A percentile compares a stretch with the other conserved stretches of the same genome.
These are phyloP conservation scores for Colletotrichum nymphaeae DNA, from an alignment of 2,329 filamentous ascomycete genomes.

Conservation along the genomic window DNA sequence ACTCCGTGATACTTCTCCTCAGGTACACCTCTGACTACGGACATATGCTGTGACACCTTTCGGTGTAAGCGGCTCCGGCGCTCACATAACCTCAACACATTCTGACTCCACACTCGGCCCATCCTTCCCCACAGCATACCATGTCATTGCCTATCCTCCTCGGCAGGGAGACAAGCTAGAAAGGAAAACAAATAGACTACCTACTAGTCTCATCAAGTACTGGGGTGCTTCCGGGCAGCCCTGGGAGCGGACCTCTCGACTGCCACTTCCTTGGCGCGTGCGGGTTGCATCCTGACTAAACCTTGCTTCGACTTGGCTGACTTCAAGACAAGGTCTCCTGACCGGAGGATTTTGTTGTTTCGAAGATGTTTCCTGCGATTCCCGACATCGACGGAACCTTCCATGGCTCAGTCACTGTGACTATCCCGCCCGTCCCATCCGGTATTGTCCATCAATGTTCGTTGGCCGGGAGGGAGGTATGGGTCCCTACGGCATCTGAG, in stretches of 20 bases:
- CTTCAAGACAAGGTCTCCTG: conserved; percentile 26
- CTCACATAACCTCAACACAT: conserved; percentile 15
- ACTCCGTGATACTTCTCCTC: not conserved
- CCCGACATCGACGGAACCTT: conserved; percentile 1
- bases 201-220: not conserved
- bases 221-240: conserved; percentile 11
- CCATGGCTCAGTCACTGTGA: not conserved
- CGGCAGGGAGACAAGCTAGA: not conserved
- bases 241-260: conserved; percentile 8
- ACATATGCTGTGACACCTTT: not conserved
- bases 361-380: not conserved
- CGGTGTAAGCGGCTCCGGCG: conserved; percentile 13
- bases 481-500: not conserved
- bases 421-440: conserved; percentile 16
- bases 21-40: conserved; percentile 1
- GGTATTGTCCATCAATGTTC: not conserved
- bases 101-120: conserved; percentile 18
- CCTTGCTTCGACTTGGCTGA: conserved; percentile 18
- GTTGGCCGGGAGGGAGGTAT: not conserved
- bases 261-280: not conserved
- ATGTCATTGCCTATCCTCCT: not conserved
- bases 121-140: conserved; percentile 5
- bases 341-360: not conserved
- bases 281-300: conserved; percentile 15
- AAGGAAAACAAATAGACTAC: not conserved